Evolutionary conservation across 2,329 filamentous ascomycete species (phyloP).

Genomic region (Reticulascus tulasneorum): DNA sequence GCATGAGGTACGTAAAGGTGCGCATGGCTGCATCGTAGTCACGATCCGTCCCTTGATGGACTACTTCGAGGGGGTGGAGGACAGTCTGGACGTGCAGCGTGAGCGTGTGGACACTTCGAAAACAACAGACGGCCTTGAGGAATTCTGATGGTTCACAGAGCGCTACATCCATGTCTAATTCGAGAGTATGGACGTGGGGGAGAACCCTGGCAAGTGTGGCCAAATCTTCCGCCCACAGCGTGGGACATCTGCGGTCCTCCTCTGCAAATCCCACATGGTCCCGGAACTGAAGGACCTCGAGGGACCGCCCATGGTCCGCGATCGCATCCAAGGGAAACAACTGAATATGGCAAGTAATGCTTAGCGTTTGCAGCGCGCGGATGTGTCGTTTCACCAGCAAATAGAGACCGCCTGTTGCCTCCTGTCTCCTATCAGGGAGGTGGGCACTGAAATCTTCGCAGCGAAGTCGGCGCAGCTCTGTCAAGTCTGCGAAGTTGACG

Average conservation of each 20-base stretch:
- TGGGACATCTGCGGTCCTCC: conserved; percentile 37
- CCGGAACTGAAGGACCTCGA: conserved; percentile 36
- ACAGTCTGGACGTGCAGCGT: conserved; percentile 42
- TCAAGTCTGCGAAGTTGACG: conserved; percentile 31
- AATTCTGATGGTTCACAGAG: conserved; percentile 31
- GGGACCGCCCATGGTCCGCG: conserved; percentile 30
- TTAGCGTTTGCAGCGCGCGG: conserved; percentile 29
- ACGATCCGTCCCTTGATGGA: conserved; percentile 24
- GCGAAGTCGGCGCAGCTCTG: conserved; percentile 30
- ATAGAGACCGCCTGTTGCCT: conserved; percentile 36
- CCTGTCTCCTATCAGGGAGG: conserved; percentile 28
- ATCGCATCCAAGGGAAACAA: conserved; percentile 37
- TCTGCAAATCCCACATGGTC: conserved; percentile 43
- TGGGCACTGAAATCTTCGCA: conserved; percentile 44
- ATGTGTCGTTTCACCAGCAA: conserved; percentile 34
- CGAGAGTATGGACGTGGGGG: conserved; percentile 32
- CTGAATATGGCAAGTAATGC: conserved; percentile 36
- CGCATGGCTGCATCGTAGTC: conserved; percentile 33
- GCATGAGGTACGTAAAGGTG: conserved; percentile 28
- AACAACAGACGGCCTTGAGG: conserved; percentile 32
- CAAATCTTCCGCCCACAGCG: conserved; percentile 30
- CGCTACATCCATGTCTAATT: conserved; percentile 43
- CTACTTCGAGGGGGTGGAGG: conserved; percentile 26
- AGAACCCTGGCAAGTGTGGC: conserved; percentile 27
- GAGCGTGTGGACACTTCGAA: conserved; percentile 35